Conservation (phyloP, 179 eudicot genomes). For the Spergularia azorica region DNA sequence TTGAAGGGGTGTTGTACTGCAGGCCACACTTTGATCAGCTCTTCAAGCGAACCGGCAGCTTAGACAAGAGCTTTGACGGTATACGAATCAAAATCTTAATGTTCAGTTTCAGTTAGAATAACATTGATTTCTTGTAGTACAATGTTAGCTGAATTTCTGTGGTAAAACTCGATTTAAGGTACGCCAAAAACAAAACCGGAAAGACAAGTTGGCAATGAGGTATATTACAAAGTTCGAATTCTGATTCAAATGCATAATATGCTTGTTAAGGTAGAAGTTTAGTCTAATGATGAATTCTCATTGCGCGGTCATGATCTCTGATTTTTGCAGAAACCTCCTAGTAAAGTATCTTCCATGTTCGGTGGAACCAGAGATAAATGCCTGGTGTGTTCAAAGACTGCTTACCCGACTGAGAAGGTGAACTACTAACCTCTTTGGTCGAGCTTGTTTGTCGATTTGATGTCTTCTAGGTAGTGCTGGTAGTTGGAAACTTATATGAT, state of each 20-base stretch:
- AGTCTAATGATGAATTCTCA: background rate
- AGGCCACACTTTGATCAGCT: constrained; percentile 97
- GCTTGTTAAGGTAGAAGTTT: too few species aligned
- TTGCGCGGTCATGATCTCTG: background rate
- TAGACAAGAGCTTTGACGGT: constrained; percentile 97
- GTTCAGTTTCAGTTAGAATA: too few species aligned
- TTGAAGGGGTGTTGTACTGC: constrained; percentile 95
- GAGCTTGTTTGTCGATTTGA: background rate
- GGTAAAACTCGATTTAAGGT: constrained; percentile 47
- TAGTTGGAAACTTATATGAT: background rate
- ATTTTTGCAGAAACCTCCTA: constrained; percentile 67
- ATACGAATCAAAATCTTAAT: background rate
- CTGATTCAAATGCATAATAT: too few species aligned
- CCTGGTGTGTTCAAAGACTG: constrained; percentile 76
- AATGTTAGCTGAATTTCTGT: background rate
- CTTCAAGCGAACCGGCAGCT: constrained; percentile 92
- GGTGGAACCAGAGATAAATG: constrained; percentile 95
- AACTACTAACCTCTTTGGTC: background rate
- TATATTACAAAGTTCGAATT: constrained; percentile 26
- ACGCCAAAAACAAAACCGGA: constrained; percentile 84
- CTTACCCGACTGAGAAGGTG: constrained; percentile 96
- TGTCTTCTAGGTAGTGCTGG: background rate
- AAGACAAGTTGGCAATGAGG: constrained; percentile 66
- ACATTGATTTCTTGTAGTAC: background rate
- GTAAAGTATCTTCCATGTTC: constrained; percentile 70